phyloP scores from a whole-genome alignment of 148 eudicot genomes.

The Polygonum maritimum region DNA sequence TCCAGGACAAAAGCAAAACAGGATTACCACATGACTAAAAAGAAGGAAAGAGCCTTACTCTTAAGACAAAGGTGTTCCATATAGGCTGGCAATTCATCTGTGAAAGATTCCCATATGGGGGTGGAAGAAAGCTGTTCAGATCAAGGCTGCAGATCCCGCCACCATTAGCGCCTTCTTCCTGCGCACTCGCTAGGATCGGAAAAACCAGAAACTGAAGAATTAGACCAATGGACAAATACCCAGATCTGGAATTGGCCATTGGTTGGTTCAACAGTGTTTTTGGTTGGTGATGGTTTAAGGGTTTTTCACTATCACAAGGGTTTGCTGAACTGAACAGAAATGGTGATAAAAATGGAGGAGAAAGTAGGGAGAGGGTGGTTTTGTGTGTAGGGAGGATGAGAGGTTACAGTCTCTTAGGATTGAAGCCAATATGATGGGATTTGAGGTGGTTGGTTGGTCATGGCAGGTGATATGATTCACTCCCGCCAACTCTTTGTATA shows the following conservation, averaged over 20 bases:
- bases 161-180: constrained; percentile 2
- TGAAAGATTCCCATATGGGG: constrained; percentile 61
- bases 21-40: not conserved
- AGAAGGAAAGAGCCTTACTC: constrained; percentile 37
- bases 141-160: constrained; percentile 48
- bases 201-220: not conserved
- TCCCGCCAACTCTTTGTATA: constrained; percentile 20
- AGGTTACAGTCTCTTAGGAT: constrained; percentile 25
- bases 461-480: constrained; percentile 22
- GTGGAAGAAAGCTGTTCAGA: constrained; percentile 72
- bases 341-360: not conserved
- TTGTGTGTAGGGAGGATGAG: constrained; percentile 15
- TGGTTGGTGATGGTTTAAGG: not conserved
- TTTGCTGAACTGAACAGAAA: not conserved
- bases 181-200: constrained; percentile 9
- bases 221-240: not conserved
- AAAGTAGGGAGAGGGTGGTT: constrained; percentile 4
- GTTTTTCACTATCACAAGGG: not conserved
- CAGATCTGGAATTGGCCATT: constrained; percentile 19
- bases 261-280: not conserved
- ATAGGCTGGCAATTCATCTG: constrained; percentile 53
- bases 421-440: constrained; percentile 24
- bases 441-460: constrained; percentile 22
- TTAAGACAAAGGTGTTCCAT: constrained; percentile 69
- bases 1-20: not conserved